These are phyloP conservation scores for Globisporangium irregulare DNA, from an alignment of 352 stramenopile species.

Conservation along the genomic window DNA sequence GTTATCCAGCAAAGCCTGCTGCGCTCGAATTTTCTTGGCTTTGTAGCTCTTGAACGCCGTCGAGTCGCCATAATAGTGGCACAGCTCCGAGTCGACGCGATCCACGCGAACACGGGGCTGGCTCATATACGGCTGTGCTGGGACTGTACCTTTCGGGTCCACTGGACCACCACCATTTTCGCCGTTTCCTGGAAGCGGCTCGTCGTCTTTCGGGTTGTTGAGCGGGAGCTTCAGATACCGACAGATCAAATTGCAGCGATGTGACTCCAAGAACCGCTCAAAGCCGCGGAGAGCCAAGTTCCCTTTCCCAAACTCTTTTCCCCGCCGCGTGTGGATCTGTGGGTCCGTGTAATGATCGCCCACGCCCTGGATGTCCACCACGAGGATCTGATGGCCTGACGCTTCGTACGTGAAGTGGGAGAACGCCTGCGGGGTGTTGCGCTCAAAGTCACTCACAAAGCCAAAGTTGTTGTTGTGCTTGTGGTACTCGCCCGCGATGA, in stretches of 20 bases:
- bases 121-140: conserved; percentile 69
- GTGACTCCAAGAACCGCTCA: conserved; percentile 66
- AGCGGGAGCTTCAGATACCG: conserved; percentile 70
- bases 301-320: conserved; percentile 84
- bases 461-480: conserved; percentile 87
- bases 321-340: conserved; percentile 85
- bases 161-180: conserved; percentile 23
- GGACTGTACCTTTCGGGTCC: conserved; percentile 59
- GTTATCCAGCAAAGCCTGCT: conserved; percentile 17
- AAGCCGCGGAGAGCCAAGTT: conserved; percentile 72
- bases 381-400: conserved; percentile 87
- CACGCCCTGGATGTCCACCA: conserved; percentile 95
- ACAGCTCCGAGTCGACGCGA: conserved; percentile 59
- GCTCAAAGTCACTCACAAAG: conserved; percentile 73
- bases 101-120: conserved; percentile 52
- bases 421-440: conserved; percentile 87
- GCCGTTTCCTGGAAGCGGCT: conserved; percentile 1
- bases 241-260: conserved; percentile 83
- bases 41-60: conserved; percentile 67
- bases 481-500: conserved; percentile 78
- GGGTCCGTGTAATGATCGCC: conserved; percentile 95
- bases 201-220: conserved; percentile 62
- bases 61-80: conserved; percentile 75
- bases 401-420: conserved; percentile 92
- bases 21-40: conserved; percentile 39